Percentiles rank a stretch among this genome's conserved stretches.
These are phyloP conservation scores for Linum trigynum DNA, from an alignment of 345 rosid genomes.

Conservation along the genomic window DNA sequence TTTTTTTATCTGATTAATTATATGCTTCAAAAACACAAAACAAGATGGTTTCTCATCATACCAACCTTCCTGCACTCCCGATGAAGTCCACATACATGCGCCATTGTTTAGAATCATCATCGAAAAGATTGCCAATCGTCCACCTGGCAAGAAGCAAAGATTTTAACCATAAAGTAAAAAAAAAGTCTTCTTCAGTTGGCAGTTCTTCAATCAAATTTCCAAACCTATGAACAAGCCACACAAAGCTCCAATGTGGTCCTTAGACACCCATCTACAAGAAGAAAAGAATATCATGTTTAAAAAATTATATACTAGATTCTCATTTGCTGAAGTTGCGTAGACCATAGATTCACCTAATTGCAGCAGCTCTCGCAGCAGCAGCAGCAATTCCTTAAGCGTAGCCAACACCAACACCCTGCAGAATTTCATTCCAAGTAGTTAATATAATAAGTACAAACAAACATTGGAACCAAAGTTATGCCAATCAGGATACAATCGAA, in stretches of 20 bases:
- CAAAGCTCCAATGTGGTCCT: slow-evolving; percentile 94
- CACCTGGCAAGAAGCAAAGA: slow-evolving; percentile 48
- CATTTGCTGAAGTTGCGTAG: not conserved
- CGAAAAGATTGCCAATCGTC: slow-evolving; percentile 81
- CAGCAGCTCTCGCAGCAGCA: slow-evolving; percentile 90
- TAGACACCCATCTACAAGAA: slow-evolving; percentile 85
- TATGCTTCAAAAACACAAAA: slow-evolving; percentile 1
- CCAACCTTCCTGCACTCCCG: slow-evolving; percentile 93
- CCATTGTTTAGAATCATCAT: slow-evolving; percentile 98
- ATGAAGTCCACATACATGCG: slow-evolving; percentile 98
- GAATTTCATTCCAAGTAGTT: slow-evolving; percentile 7
- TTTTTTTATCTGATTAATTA: not conserved
- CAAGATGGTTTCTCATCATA: not conserved
- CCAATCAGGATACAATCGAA: not conserved
- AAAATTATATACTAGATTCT: slow-evolving; percentile 6
- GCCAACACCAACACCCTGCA: slow-evolving; percentile 91
- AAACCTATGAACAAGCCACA: slow-evolving; percentile 89
- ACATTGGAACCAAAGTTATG: not conserved
- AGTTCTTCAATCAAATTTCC: slow-evolving; percentile 20
- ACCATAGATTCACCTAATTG: slow-evolving; percentile 51
- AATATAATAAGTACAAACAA: not conserved
- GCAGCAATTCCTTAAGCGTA: slow-evolving; percentile 66
- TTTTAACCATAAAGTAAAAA: slow-evolving; percentile 13
- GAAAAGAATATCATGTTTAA: slow-evolving; percentile 11
- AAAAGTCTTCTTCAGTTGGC: slow-evolving; percentile 4